Evolutionary conservation across 495 filamentous ascomycete species (phyloP).

Genomic region (Penicillium silybi): DNA sequence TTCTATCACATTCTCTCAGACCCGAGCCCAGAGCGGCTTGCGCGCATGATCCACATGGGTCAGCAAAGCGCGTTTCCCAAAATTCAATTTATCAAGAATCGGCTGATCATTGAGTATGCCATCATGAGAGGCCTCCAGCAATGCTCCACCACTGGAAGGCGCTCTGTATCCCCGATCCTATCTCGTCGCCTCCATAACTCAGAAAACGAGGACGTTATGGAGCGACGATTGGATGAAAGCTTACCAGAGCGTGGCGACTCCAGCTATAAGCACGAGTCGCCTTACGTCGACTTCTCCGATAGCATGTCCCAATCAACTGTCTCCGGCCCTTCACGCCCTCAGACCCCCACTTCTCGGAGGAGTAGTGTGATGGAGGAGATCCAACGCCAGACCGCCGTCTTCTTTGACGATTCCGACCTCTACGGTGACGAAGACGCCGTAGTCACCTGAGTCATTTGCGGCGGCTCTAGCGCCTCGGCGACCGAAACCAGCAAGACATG

Average conservation of each 20-base stretch:
- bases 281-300: constrained; percentile 20
- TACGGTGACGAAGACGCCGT: constrained; percentile 30
- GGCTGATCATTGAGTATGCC: constrained; percentile 74
- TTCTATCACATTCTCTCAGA: constrained; percentile 85
- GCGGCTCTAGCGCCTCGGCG: constrained; percentile 15
- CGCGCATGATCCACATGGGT: constrained; percentile 82
- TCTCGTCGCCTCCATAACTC: constrained; percentile 22
- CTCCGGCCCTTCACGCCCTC: constrained; percentile 20
- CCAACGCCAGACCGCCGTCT: constrained; percentile 56
- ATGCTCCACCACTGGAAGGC: constrained; percentile 33
- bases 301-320: constrained; percentile 24
- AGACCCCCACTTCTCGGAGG: constrained; percentile 23
- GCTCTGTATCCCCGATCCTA: constrained; percentile 24
- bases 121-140: constrained; percentile 71
- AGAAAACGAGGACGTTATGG: constrained; percentile 23
- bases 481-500: constrained; percentile 5
- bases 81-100: constrained; percentile 82
- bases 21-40: constrained; percentile 67
- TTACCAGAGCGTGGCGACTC: constrained; percentile 28
- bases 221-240: constrained; percentile 28
- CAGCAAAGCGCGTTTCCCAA: constrained; percentile 86
- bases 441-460: constrained; percentile 15
- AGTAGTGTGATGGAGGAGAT: constrained; percentile 57
- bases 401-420: constrained; percentile 54
- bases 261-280: constrained; percentile 22